Conservation (phyloP, 2,329 filamentous ascomycete species). For the Tolypocladium pustulatum region DNA sequence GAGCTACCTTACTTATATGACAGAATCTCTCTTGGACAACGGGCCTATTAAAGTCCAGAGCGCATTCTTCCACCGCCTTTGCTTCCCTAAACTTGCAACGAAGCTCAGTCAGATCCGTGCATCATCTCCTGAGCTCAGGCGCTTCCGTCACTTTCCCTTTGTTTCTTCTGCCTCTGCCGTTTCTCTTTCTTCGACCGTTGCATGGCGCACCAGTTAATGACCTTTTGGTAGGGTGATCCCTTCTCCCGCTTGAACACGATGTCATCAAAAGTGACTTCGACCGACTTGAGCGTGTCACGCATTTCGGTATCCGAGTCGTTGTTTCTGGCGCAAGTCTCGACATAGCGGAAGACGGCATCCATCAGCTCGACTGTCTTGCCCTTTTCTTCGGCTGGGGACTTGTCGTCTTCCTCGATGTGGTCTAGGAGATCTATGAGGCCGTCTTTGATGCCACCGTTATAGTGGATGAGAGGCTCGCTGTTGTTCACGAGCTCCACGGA, state of each 20-base stretch:
- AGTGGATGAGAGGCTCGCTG: not conserved
- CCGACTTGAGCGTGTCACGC: not conserved
- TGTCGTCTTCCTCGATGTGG: not conserved
- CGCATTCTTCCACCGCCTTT: not conserved
- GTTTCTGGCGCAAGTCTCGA: not conserved
- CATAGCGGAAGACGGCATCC: not conserved
- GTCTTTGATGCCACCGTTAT: slow-evolving; percentile 1
- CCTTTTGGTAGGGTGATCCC: not conserved
- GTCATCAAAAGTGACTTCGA: not conserved
- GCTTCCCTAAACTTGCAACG: too few relatives aligned
- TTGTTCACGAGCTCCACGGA: slow-evolving; percentile 2
- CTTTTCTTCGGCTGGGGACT: not conserved
- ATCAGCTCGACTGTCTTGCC: not conserved
- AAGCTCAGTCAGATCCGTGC: too few relatives aligned
- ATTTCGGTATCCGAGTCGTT: not conserved
- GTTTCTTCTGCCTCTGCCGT: not conserved
- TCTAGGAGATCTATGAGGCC: not conserved
- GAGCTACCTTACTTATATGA: not conserved
- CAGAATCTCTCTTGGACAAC: not conserved
- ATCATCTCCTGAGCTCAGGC: not conserved
- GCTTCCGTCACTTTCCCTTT: not conserved
- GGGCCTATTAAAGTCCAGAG: not conserved
- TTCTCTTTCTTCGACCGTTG: not conserved
- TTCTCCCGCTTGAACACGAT: not conserved
- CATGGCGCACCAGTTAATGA: not conserved